These are phyloP conservation scores for Leccinum variicolor DNA, from an alignment of 768 basidiomycete genomes.

Conservation along the genomic window DNA sequence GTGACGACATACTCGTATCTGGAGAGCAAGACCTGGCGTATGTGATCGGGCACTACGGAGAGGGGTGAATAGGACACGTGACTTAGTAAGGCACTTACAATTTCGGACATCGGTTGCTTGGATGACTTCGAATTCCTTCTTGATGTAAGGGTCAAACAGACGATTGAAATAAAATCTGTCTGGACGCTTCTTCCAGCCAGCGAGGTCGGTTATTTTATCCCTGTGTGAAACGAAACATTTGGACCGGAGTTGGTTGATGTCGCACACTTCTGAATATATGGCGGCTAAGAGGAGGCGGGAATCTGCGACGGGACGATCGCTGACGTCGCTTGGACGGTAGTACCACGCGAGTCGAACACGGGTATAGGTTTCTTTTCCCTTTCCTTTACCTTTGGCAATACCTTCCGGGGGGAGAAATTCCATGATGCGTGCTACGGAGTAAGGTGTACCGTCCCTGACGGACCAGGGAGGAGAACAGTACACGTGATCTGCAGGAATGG, in stretches of 20 bases:
- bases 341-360: slow-evolving; percentile 94
- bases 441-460: slow-evolving; percentile 90
- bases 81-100: slow-evolving; percentile 49
- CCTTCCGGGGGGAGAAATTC: slow-evolving; percentile 87
- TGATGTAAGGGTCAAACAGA: slow-evolving; percentile 96
- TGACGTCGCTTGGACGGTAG: slow-evolving; percentile 95
- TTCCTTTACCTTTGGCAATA: slow-evolving; percentile 59
- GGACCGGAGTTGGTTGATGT: slow-evolving; percentile 88
- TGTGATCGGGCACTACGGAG: slow-evolving; percentile 71
- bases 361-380: slow-evolving; percentile 66
- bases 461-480: slow-evolving; percentile 95
- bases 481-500: slow-evolving; percentile 78
- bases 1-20: slow-evolving; percentile 95
- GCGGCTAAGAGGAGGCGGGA: slow-evolving; percentile 90
- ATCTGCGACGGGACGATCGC: slow-evolving; percentile 87
- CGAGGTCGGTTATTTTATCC: slow-evolving; percentile 91
- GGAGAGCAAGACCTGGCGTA: slow-evolving; percentile 69
- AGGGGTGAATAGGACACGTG: slow-evolving; percentile 15
- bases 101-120: slow-evolving; percentile 84
- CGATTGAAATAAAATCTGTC: slow-evolving; percentile 97
- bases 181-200: slow-evolving; percentile 89
- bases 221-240: slow-evolving; percentile 93
- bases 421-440: slow-evolving; percentile 95
- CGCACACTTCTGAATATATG: slow-evolving; percentile 95
- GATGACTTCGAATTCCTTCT: slow-evolving; percentile 96